Evolutionary conservation across 768 basidiomycete genomes (phyloP).

Genomic region (Collybia nuda): DNA sequence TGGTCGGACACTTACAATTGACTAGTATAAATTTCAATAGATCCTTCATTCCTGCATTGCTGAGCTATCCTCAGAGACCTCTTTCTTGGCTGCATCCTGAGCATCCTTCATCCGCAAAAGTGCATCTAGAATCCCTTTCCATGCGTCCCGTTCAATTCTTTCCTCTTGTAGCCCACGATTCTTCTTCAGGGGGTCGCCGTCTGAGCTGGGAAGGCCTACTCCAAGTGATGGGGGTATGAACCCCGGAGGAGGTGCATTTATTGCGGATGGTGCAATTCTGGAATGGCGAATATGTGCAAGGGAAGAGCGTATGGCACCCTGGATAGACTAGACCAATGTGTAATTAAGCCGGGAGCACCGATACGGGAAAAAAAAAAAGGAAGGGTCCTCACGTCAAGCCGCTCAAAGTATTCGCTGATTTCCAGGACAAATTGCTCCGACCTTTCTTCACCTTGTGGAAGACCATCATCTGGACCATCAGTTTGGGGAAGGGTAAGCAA

Average conservation of each 20-base stretch:
- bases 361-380: background rate
- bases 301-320: constrained; percentile 72
- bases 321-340: constrained; percentile 57
- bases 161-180: constrained; percentile 77
- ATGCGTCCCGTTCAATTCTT: constrained; percentile 73
- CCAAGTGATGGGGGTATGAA: constrained; percentile 80
- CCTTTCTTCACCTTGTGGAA: constrained; percentile 80
- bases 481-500: constrained; percentile 83
- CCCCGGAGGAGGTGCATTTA: constrained; percentile 71
- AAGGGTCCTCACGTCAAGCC: constrained; percentile 60
- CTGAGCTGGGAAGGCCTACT: constrained; percentile 61
- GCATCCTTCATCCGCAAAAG: constrained; percentile 60
- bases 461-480: constrained; percentile 61
- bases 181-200: constrained; percentile 30
- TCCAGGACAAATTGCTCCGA: constrained; percentile 85
- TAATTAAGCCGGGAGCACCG: constrained; percentile 1
- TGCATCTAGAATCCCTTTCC: constrained; percentile 72
- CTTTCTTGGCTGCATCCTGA: constrained; percentile 24
- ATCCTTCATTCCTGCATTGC: constrained; percentile 19
- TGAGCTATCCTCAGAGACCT: constrained; percentile 13
- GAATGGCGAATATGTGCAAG: constrained; percentile 81
- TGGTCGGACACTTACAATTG: too few species aligned
- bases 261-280: constrained; percentile 85
- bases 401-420: constrained; percentile 84
- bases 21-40: constrained; percentile 6